Base-by-base conservation (phyloP, 805 yeast genomes). In the Starmerella bombi region DNA sequence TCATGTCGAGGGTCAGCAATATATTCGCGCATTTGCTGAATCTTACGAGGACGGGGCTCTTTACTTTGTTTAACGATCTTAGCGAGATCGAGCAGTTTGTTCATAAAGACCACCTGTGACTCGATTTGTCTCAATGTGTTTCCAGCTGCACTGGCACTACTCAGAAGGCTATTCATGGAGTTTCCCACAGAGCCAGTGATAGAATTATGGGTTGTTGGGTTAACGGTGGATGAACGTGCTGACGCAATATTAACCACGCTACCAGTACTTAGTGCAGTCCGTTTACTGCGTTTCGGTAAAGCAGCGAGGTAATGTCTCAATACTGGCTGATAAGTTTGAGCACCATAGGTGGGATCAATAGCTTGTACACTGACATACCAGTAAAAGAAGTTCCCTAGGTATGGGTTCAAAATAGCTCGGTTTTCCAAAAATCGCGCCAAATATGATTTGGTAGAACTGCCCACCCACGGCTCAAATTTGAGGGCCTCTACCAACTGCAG, bases 401-500 rank as follows among this genome's bases (percentile, higher is more conserved):
- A 64, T 17, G 71, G 70, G 54, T 79, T 80, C 16, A 70, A 63
- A 1, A 77, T 64, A 0, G 94, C 76, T 34, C 88, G 67, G 21
- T 75, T 75, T 32, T 86, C 77, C 31, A 91, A 62, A 54, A 88
- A 85, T 38, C 74, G 72, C 3, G 67, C 64, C 30, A 66, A 38
- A 36, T 57, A 52, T 4, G 62, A 56, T 27, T 44, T 47, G 2
- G 43, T 37, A 7, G 50, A 41, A 12, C 47, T 40, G n/a, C 44
- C 41, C 15, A 39, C 32, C 45, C 50, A 50, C n/a, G 49, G 43
- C 53, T 91, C 98, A 57, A 83, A 83, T 51, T 82, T 79, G 28
- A 88, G 70, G 0, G 94, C 93, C 54, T 86, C 96, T 0, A 88
- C 97, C 15, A 88, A 65, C 59, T 91, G 98, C 41, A 88, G 68